Base-by-base conservation (phyloP, 495 filamentous ascomycete species). In the Corynascus novoguineensis region DNA sequence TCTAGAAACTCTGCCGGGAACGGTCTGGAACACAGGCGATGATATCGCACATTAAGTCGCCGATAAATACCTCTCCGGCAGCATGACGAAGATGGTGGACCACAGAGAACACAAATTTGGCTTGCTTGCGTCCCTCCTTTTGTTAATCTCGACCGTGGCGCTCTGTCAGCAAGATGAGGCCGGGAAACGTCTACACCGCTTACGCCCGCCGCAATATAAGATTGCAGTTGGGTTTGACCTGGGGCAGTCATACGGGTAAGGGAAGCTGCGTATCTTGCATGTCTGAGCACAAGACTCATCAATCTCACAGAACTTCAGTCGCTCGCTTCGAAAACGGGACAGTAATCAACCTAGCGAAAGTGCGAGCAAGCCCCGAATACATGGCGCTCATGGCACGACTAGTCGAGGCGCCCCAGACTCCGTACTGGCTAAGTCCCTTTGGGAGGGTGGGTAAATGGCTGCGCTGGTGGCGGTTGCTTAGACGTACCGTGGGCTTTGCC, bases 291-390 rank as follows among this genome's bases (percentile, higher is more conserved):
- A 14, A 37, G 34, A 37, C 9, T 11, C 34, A 4, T n/a, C n/a
- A n/a, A n/a, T n/a, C 38, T 12, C 44, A 5, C 12, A 47, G 44
- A 11, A 47, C 44, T 24, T 29, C 44, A 4, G 44, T 17, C 44
- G 44, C 44, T 15, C 44, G 19, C 24, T 47, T 47, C 44, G 44
- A 11, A 47, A 47, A 47, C 44, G 44, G 44, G 22, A 47, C 44
- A 15, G 12, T 47, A 7, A 2, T 47, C 44, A 47, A 47, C 24
- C 44, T 47, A 7, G 44, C 44, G 9, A 47, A 47, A n/a, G 44
- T 47, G 9, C 27, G 12, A 17, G 44, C 25, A 24, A 29, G 24
- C 25, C 25, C 44, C 25, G 44, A 47, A 29, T 47, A 47, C 44
- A 47, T n/a, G 44, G 14, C 44, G 2, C 2, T 29, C 11, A 47